Evolutionary conservation across 345 rosid species (phyloP), one percentile per base, ranked within the genome.

Genomic region (Ceriops decandra): DNA sequence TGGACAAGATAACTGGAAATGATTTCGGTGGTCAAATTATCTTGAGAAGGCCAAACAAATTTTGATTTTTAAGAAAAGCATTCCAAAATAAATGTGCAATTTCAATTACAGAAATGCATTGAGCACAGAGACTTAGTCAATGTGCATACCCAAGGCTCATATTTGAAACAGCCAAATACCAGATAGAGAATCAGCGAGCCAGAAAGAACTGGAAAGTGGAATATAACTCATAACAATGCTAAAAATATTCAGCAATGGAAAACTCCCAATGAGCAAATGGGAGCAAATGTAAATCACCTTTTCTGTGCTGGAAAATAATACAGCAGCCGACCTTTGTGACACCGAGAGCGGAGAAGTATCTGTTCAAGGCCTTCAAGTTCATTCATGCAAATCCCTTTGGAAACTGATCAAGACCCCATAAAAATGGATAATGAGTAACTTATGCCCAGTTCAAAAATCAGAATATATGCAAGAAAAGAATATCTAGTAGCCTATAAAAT

Each of bases 241-340:
- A 59, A 5, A 24, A 31, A 21, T 32, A 8, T 57, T 54, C 3
- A 57, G 64, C 59, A 17, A 32, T 7, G 22, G 24, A 42, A 53
- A 67, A 38, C 27, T 22, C 19, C 31, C 46, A 22, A 64, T 38
- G 52, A 28, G 46, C 57, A 6, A 32, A 17, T 57, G 53, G 22
- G 27, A 20, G 30, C 17, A 62, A 51, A 61, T 51, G 46, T 46
- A 69, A 30, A 57, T 68, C 70, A 89, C 98, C 89, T 82, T 35
- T 71, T 72, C n/a, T 82, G 79, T 67, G 87, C 75, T 58, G 98
- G 96, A 78, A 89, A 93, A 76, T 90, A 93, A 60, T 90, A 89
- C 66, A 93, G 97, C 72, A 93, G 74, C 28, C 98, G 92, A 57
- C 97, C 98, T 78, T 93, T 93, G 66, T 87, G 92, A 77, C 97